These are phyloP conservation scores for Terfezia boudieri DNA, from an alignment of 495 filamentous ascomycete genomes.

Conservation along the genomic window DNA sequence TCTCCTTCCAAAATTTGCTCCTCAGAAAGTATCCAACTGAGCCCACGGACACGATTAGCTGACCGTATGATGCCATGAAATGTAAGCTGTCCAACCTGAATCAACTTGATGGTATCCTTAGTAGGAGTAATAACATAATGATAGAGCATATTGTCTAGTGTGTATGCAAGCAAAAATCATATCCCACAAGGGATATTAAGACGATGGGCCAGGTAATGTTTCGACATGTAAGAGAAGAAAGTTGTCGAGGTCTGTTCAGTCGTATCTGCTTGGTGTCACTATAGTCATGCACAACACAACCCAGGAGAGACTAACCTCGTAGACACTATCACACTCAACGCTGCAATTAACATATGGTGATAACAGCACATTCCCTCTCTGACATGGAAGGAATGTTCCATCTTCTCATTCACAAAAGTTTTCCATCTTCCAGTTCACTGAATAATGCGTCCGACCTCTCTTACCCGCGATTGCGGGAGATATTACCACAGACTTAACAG, in stretches of 20 bases:
- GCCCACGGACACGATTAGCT: slow-evolving; percentile 69
- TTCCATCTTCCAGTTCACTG: slow-evolving; percentile 83
- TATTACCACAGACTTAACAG: slow-evolving; percentile 62
- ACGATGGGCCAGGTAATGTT: slow-evolving; percentile 61
- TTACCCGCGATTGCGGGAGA: slow-evolving; percentile 81
- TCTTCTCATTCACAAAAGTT: slow-evolving; percentile 56
- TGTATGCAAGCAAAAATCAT: slow-evolving; percentile 94
- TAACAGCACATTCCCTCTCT: slow-evolving; percentile 97
- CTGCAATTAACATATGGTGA: slow-evolving; percentile 82
- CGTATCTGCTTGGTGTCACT: slow-evolving; percentile 33
- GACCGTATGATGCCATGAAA: slow-evolving; percentile 92
- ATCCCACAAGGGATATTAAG: slow-evolving; percentile 63
- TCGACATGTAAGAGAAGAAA: slow-evolving; percentile 49
- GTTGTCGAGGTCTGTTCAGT: slow-evolving; percentile 55
- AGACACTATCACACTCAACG: slow-evolving; percentile 65
- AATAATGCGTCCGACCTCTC: slow-evolving; percentile 85
- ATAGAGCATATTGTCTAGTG: slow-evolving; percentile 84
- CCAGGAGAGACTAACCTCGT: slow-evolving; percentile 31
- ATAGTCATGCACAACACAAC: neutral
- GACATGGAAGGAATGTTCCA: slow-evolving; percentile 77
- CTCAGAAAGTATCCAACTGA: slow-evolving; percentile 86
- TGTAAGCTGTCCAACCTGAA: slow-evolving; percentile 87
- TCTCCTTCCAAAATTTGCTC: too few species aligned
- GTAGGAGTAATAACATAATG: slow-evolving; percentile 66
- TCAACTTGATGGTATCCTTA: slow-evolving; percentile 45